Evolutionary conservation across 2,329 filamentous ascomycete genomes (phyloP), one percentile per base, ranked within the genome.

Genomic region (Cryphonectria carpinicola): DNA sequence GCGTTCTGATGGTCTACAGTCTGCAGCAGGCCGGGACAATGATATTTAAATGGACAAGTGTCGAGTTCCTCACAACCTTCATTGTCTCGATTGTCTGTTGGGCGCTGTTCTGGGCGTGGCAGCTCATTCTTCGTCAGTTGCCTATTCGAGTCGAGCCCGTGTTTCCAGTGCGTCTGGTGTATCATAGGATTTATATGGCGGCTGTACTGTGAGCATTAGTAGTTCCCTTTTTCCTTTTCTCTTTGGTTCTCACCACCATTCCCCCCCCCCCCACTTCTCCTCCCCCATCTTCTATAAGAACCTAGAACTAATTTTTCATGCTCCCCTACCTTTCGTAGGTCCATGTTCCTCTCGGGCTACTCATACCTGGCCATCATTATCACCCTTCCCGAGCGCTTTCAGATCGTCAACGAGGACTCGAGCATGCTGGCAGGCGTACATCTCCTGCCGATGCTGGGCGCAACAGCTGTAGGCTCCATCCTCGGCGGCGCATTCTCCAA

Each of bases 341-440:
- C 86, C 37, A 89, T 87, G 2, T 79, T 90, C 22, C 80, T 90
- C 25, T 85, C 85, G 0, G 88, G 88, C 1, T 88, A 87, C 66
- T 81, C 85, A 0, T 90, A 89, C 72, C 84, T 90, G 32, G 81
- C 86, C 5, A 81, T 89, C n/a, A 84, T 87, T 17, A 84, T 90
- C 69, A 83, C 85, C 43, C 82, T 91, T 5, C 88, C 89, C 0
- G 86, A 90, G 73, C 81, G 87, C 8, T 88, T 89, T 65, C 88
- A 90, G 72, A 85, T 90, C 52, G 84, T 89, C 67, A 86, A 89
- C 72, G 80, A 80, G 7, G 83, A 89, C 65, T 83, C 79, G 43
- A 82, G 86, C 0, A 80, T 90, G 35, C 82, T 83, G 75, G 87
- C 88, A 0, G 88, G 88, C 5, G 76, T 90, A 4, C 85, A 88